A percentile compares a stretch with the other conserved stretches of the same genome.
Evolutionary conservation across 1,284 basidiomycete species (phyloP).

Genomic region (Boletus albobrunnescens): DNA sequence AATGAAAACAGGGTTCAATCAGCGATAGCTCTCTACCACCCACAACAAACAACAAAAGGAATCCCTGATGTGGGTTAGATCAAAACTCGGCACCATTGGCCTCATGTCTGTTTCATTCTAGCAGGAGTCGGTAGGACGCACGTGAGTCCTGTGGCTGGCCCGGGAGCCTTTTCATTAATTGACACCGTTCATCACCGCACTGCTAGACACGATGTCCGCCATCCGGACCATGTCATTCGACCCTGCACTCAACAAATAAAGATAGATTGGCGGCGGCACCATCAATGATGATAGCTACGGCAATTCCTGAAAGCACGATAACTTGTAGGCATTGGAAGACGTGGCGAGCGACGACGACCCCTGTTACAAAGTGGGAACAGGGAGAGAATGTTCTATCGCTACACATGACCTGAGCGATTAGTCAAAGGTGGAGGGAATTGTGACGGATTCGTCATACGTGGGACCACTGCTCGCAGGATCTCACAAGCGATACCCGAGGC

Average conservation of each 20-base stretch:
- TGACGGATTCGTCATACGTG: background rate
- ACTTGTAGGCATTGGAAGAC: too few species aligned
- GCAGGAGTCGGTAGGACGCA: too few species aligned
- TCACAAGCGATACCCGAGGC: background rate
- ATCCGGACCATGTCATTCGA: slow-evolving; percentile 13
- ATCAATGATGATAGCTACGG: too few species aligned
- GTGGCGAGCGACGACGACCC: too few species aligned
- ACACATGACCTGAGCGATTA: background rate
- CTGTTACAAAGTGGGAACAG: background rate
- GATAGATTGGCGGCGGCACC: background rate
- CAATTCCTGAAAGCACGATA: too few species aligned
- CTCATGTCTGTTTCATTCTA: slow-evolving; percentile 17
- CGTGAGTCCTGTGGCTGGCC: background rate
- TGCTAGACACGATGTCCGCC: background rate
- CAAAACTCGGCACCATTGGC: background rate
- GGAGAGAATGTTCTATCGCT: background rate
- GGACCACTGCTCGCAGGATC: background rate
- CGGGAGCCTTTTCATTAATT: background rate
- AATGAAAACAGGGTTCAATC: slow-evolving; percentile 4
- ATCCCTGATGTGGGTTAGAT: slow-evolving; percentile 10
- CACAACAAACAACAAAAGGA: slow-evolving; percentile 24
- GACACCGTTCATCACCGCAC: slow-evolving; percentile 6
- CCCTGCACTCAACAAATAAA: slow-evolving; percentile 3
- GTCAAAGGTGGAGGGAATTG: background rate
- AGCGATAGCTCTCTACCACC: background rate